phyloP scores from a whole-genome alignment of 768 basidiomycete species.

The Lactarius tabidus region DNA sequence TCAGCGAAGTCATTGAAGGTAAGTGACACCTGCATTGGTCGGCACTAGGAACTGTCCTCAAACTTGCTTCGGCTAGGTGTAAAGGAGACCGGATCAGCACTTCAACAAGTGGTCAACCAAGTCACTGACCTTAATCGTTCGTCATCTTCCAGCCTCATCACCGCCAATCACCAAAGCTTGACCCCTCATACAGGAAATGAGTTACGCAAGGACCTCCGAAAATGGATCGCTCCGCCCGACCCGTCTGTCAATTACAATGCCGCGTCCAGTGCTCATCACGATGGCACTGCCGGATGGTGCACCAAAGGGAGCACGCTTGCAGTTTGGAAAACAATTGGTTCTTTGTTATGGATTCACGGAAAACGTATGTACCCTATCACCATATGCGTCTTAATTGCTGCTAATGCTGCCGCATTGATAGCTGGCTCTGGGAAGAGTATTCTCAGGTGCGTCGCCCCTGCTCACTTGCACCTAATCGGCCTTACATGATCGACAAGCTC shows the following conservation, averaged over 20 bases:
- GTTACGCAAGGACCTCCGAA: background rate
- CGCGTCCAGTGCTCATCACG: background rate
- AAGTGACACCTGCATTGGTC: too few relatives aligned
- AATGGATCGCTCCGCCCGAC: conserved; percentile 6
- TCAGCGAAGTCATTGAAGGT: background rate
- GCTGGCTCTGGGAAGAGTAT: conserved; percentile 14
- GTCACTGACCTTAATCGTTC: background rate
- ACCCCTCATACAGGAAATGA: background rate
- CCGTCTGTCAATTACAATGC: background rate
- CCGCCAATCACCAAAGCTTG: too few relatives aligned
- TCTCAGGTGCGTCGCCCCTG: background rate
- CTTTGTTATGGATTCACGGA: background rate
- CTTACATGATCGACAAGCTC: background rate
- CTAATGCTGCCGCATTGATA: background rate
- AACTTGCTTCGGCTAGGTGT: background rate
- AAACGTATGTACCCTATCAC: background rate
- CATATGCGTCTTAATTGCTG: background rate
- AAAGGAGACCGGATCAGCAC: background rate
- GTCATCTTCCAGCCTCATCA: background rate
- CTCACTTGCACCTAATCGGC: rapidly evolving
- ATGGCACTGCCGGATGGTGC: background rate
- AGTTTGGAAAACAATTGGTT: background rate
- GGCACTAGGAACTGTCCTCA: too few relatives aligned
- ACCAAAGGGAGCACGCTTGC: background rate
- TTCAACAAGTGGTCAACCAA: background rate